These are phyloP conservation scores for Salvia rosmarinus DNA, from an alignment of 257 asterid species.

Conservation along the genomic window DNA sequence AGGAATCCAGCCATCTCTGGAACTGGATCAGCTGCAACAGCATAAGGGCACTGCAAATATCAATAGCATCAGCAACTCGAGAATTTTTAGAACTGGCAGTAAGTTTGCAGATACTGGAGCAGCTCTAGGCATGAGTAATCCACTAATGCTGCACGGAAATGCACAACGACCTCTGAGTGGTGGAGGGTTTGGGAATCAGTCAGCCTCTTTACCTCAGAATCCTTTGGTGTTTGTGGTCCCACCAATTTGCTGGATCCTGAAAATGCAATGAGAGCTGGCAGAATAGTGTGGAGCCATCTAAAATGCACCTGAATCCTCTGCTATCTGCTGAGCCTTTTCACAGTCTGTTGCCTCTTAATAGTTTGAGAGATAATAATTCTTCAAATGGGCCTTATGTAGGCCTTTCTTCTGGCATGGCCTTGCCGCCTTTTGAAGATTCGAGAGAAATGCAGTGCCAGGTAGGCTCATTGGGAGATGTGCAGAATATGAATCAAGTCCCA, in stretches of 20 bases:
- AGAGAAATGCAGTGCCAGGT: slow-evolving; percentile 46
- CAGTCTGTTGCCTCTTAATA: slow-evolving; percentile 47
- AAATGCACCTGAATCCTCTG: slow-evolving; percentile 50
- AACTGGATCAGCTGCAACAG: slow-evolving; percentile 63
- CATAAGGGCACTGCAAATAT: slow-evolving; percentile 39
- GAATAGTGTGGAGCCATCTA: slow-evolving; percentile 46
- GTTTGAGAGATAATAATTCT: slow-evolving; percentile 45
- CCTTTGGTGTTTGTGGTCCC: slow-evolving; percentile 47
- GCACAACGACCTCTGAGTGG: slow-evolving; percentile 28
- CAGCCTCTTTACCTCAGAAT: slow-evolving; percentile 54
- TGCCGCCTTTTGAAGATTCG: slow-evolving; percentile 51
- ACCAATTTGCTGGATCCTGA: too few relatives aligned
- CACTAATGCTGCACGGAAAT: slow-evolving; percentile 46
- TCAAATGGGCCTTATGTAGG: slow-evolving; percentile 43
- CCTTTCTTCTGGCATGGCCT: slow-evolving; percentile 48
- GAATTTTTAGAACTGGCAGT: slow-evolving; percentile 44
- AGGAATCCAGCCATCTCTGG: slow-evolving; percentile 59
- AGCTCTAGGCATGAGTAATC: slow-evolving; percentile 36
- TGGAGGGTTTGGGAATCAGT: slow-evolving; percentile 51
- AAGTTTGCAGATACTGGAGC: slow-evolving; percentile 42
- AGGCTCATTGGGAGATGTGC: slow-evolving; percentile 37
- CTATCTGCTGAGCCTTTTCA: slow-evolving; percentile 51
- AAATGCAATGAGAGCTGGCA: slow-evolving; percentile 54
- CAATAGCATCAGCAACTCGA: slow-evolving; percentile 48
- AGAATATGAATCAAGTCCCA: slow-evolving; percentile 37